Conservation (phyloP, 23 red algal species). For the Agarophyton chilense region DNA sequence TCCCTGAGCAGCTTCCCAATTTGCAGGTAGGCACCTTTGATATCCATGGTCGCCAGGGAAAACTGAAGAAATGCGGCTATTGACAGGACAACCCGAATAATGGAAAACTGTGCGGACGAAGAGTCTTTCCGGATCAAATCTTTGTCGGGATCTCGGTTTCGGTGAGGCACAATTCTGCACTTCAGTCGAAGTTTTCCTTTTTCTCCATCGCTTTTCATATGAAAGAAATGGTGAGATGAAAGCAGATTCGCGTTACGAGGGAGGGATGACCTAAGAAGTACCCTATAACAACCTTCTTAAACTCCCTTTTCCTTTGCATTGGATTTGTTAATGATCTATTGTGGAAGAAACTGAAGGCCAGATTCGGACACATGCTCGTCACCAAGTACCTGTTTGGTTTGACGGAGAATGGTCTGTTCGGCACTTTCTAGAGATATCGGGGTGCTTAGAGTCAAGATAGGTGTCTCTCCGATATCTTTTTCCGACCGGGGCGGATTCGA, state of each 20-base stretch:
- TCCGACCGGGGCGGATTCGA: background rate
- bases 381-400: no score
- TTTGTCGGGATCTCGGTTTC: constrained; percentile 13
- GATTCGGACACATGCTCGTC: no score
- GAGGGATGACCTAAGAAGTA: background rate
- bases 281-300: constrained; percentile 14
- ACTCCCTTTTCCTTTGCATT: constrained; percentile 21
- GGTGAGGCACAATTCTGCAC: constrained; percentile 34
- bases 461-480: background rate
- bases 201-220: constrained; percentile 29
- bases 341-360: constrained; percentile 5
- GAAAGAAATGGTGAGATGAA: constrained; percentile 53
- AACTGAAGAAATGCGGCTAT: background rate
- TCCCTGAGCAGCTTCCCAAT: background rate
- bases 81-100: constrained; percentile 28
- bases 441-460: background rate
- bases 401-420: no score
- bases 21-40: no score
- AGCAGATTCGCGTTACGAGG: constrained; percentile 6
- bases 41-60: constrained; percentile 2
- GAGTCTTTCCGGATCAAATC: constrained; percentile 31
- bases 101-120: constrained; percentile 33
- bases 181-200: constrained; percentile 17
- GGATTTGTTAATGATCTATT: constrained; percentile 20
- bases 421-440: no score